Conservation (phyloP, 768 basidiomycete species). For the Sarcodon aspratus region DNA sequence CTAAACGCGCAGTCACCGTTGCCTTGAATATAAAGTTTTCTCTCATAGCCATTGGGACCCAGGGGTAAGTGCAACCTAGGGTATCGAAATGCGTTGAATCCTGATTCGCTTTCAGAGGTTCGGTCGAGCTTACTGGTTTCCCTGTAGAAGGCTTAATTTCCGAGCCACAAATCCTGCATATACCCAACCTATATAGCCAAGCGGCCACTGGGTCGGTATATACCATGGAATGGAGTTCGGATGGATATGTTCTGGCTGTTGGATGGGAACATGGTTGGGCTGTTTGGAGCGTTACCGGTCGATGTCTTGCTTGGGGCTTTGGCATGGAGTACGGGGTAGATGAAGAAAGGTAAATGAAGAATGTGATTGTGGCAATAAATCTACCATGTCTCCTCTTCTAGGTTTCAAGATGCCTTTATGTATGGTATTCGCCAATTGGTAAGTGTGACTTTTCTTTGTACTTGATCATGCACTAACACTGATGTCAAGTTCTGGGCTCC, state of each 20-base stretch:
- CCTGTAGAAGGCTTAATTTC: slow-evolving; percentile 52
- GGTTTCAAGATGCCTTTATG: slow-evolving; percentile 81
- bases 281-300: slow-evolving; percentile 80
- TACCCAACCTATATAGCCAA: slow-evolving; percentile 51
- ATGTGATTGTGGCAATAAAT: background rate
- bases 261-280: slow-evolving; percentile 90
- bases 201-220: slow-evolving; percentile 47
- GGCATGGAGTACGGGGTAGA: slow-evolving; percentile 55
- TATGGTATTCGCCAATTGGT: slow-evolving; percentile 67
- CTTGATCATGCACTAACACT: slow-evolving; percentile 1
- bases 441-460: slow-evolving; percentile 14
- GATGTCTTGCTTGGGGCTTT: slow-evolving; percentile 73
- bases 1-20: slow-evolving; percentile 49
- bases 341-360: slow-evolving; percentile 28
- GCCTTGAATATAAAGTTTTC: slow-evolving; percentile 77
- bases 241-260: slow-evolving; percentile 90
- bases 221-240: slow-evolving; percentile 84
- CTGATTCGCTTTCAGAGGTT: slow-evolving; percentile 33
- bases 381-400: slow-evolving; percentile 5
- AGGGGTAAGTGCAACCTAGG: slow-evolving; percentile 30
- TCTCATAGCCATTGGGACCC: slow-evolving; percentile 68
- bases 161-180: slow-evolving; percentile 45
- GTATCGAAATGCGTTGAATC: slow-evolving; percentile 5
- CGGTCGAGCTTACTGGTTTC: slow-evolving; percentile 55
- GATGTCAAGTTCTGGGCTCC: slow-evolving; percentile 77